Evolutionary conservation across 768 basidiomycete species (phyloP).

Genomic region (Pleurotus ostreatus): DNA sequence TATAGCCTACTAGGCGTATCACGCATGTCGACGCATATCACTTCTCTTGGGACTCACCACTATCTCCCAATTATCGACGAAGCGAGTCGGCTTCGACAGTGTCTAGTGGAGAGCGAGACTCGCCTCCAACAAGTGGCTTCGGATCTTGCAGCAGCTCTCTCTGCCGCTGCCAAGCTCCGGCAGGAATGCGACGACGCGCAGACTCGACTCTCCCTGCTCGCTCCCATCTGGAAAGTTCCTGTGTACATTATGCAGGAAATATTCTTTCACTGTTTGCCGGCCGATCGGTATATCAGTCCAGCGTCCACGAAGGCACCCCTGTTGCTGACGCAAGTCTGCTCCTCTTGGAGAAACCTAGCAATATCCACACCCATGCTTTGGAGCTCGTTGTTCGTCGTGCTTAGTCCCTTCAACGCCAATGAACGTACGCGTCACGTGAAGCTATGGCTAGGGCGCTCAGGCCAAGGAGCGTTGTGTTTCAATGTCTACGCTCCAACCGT

Average conservation of each 20-base stretch:
- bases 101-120: not conserved
- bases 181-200: not conserved
- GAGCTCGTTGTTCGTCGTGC: constrained; percentile 16
- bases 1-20: too few species aligned
- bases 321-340: constrained; percentile 19
- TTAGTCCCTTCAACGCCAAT: constrained; percentile 11
- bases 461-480: constrained; percentile 13
- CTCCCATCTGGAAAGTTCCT: constrained; percentile 15
- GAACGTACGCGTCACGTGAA: constrained; percentile 15
- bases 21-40: too few species aligned
- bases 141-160: not conserved
- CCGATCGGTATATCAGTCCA: constrained; percentile 14
- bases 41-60: too few species aligned
- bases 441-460: constrained; percentile 17
- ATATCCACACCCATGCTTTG: constrained; percentile 18
- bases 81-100: not conserved
- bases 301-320: constrained; percentile 15
- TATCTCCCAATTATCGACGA: not conserved
- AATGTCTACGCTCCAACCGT: constrained; percentile 13
- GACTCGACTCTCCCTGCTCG: not conserved
- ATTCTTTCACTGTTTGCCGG: constrained; percentile 17
- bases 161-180: not conserved
- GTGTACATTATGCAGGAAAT: constrained; percentile 20
- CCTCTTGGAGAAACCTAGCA: constrained; percentile 17
- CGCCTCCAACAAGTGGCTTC: not conserved